Conservation (phyloP, 2,329 filamentous ascomycete species). For the Fusarium solani-melongenae region DNA sequence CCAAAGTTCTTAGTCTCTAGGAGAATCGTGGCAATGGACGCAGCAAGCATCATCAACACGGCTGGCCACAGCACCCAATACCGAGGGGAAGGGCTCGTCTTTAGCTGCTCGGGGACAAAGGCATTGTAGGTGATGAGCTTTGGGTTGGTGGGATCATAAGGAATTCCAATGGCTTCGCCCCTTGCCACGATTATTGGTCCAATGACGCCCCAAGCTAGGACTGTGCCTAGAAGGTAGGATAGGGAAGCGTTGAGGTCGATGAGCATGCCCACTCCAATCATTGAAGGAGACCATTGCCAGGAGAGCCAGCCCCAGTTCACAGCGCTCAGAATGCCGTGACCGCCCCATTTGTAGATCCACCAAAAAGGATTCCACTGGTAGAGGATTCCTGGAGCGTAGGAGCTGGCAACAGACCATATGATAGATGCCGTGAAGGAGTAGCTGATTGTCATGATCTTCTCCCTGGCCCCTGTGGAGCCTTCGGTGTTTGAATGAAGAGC, state of each 20-base stretch:
- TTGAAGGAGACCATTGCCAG: neutral
- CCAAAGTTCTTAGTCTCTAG: neutral
- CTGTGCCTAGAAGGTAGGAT: neutral
- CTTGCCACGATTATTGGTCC: neutral
- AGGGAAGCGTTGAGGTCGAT: neutral
- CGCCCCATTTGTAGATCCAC: neutral
- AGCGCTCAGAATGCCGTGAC: neutral
- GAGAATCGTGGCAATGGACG: neutral
- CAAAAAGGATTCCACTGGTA: neutral
- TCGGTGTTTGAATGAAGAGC: neutral
- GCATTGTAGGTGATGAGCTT: neutral
- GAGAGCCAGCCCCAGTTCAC: neutral
- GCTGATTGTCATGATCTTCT: neutral
- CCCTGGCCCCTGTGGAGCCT: neutral
- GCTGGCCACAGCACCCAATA: neutral
- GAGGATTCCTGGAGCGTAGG: neutral
- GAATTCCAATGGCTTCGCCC: neutral
- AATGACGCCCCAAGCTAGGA: neutral
- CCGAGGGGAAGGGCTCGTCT: neutral
- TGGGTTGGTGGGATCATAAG: neutral
- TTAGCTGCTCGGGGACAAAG: neutral
- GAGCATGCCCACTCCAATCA: neutral
- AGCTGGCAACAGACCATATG: neutral
- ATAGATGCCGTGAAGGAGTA: neutral
- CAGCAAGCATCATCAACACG: neutral